A percentile compares a stretch with the other conserved stretches of the same genome.
These are phyloP conservation scores for Lachancea thermotolerans DNA, from an alignment of 805 yeast species.

Conservation along the genomic window DNA sequence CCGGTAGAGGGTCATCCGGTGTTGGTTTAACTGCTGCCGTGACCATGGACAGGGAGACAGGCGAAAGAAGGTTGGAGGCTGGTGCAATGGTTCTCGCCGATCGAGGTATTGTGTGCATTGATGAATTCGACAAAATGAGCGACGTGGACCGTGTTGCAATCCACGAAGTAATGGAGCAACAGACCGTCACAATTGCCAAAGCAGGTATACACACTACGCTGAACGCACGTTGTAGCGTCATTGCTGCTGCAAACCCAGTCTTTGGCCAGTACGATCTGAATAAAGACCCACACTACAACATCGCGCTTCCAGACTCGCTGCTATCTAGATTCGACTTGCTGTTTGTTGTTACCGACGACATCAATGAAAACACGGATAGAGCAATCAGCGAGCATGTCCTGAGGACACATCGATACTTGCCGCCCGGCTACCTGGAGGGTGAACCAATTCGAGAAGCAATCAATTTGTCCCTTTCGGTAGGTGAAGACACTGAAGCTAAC, in stretches of 20 bases:
- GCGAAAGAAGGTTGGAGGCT: conserved; percentile 92
- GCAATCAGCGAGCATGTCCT: conserved; percentile 89
- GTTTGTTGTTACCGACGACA: conserved; percentile 94
- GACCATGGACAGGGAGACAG: conserved; percentile 92
- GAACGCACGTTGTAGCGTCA: conserved; percentile 92
- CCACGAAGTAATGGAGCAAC: conserved; percentile 99
- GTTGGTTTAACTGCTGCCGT: conserved; percentile 99
- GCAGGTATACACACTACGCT: conserved; percentile 97
- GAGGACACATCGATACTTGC: conserved; percentile 84
- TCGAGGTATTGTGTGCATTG: conserved; percentile 95
- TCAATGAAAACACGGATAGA: conserved; percentile 77
- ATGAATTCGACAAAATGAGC: conserved; percentile 97
- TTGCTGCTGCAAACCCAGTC: conserved; percentile 97
- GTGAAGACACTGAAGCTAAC: conserved; percentile 43
- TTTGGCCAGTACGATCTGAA: conserved; percentile 95
- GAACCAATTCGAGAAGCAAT: conserved; percentile 82
- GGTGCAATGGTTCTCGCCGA: conserved; percentile 99
- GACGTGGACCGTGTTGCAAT: conserved; percentile 96
- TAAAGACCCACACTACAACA: conserved; percentile 93
- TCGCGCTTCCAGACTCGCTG: conserved; percentile 93
- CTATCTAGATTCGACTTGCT: conserved; percentile 93
- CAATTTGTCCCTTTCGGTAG: conserved; percentile 71
- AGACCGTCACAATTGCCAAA: conserved; percentile 94
- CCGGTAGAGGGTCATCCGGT: conserved; percentile 99
- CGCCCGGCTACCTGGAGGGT: conserved; percentile 86